A percentile compares a stretch with the other conserved stretches of the same genome.
Conservation (phyloP, 2,329 filamentous ascomycete species). For the Zopfia rhizophila region DNA sequence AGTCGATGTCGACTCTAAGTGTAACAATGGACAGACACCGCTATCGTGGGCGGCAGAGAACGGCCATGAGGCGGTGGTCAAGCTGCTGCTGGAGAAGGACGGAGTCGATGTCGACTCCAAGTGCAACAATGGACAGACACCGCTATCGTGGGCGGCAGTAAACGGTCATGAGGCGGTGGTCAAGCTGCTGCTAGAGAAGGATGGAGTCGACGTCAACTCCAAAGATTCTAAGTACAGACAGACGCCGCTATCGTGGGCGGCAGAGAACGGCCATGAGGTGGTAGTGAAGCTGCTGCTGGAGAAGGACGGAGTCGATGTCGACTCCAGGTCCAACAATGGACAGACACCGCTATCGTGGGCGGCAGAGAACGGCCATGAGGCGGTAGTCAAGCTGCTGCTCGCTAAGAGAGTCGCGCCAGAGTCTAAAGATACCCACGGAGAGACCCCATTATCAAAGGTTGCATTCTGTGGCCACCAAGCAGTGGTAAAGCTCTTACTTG, state of each 20-base stretch:
- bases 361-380: too few relatives aligned
- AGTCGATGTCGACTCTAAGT: conserved; percentile 7
- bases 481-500: too few relatives aligned
- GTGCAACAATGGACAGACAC: conserved; percentile 1
- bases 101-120: conserved; percentile 9
- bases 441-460: too few relatives aligned
- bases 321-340: too few relatives aligned
- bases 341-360: too few relatives aligned
- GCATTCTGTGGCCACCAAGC: too few relatives aligned
- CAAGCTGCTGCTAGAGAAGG: conserved; percentile 18
- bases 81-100: conserved; percentile 10
- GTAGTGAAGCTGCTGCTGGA: too few relatives aligned
- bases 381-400: too few relatives aligned
- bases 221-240: conserved; percentile 2
- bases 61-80: conserved; percentile 1
- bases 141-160: conserved; percentile 10
- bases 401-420: too few relatives aligned
- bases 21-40: conserved; percentile 9
- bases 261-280: conserved; percentile 4
- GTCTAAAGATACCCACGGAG: too few relatives aligned
- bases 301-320: too few relatives aligned
- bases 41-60: conserved; percentile 3
- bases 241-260: conserved; percentile 17
- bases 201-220: conserved; percentile 18
- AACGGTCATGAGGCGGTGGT: conserved; percentile 13